Evolutionary conservation across 306 rosid species (phyloP).

Genomic region (Oemleria cerasiformis): DNA sequence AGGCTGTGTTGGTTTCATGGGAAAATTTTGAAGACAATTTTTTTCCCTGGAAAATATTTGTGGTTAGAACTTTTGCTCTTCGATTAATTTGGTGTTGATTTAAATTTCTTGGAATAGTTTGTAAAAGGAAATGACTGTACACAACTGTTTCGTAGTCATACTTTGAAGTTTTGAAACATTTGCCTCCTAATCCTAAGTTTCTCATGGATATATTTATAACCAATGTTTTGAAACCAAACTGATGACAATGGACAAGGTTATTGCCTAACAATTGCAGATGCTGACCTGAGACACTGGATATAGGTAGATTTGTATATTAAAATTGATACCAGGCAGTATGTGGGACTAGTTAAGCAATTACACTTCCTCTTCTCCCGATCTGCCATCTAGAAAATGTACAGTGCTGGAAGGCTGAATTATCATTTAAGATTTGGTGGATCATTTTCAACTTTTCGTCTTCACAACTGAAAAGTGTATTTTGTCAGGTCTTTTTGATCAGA

Average conservation of each 20-base stretch:
- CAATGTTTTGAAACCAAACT: too few species aligned
- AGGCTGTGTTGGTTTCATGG: neutral
- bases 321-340: too few species aligned
- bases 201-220: too few species aligned
- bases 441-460: conserved; percentile 6
- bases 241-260: too few species aligned
- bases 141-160: neutral
- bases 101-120: neutral
- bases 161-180: neutral
- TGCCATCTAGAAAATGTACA: neutral
- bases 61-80: neutral
- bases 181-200: neutral
- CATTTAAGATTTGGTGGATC: neutral
- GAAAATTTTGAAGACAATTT: neutral
- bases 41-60: neutral
- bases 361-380: too few species aligned
- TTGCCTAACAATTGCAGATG: too few species aligned
- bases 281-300: too few species aligned
- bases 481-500: conserved; percentile 92
- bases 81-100: conserved; percentile 1
- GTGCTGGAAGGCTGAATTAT: neutral
- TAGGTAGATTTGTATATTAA: too few species aligned
- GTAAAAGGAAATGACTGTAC: neutral
- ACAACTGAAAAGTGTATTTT: conserved; percentile 18
- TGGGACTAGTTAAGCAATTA: too few species aligned